A percentile compares a stretch with the other conserved stretches of the same genome.
These are phyloP conservation scores for Aspergillus calidoustus DNA, from an alignment of 2,329 filamentous ascomycete species.

Conservation along the genomic window DNA sequence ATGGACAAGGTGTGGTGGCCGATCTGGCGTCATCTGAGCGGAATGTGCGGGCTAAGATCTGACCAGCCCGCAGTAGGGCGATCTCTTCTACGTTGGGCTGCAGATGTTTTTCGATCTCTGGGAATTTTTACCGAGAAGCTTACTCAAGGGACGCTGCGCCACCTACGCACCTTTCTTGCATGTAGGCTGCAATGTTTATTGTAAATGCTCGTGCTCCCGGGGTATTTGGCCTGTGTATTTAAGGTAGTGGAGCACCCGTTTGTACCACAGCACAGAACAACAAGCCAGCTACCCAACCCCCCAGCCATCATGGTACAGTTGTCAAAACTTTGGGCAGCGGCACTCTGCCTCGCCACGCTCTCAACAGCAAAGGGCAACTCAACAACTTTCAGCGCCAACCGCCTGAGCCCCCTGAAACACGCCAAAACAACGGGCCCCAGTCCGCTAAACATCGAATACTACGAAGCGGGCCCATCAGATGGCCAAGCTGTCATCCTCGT, in stretches of 20 bases:
- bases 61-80: background rate
- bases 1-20: no score
- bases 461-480: background rate
- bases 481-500: slow-evolving; percentile 2
- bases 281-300: no score
- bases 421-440: background rate
- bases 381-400: background rate
- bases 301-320: background rate
- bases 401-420: background rate
- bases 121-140: background rate
- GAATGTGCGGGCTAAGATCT: background rate
- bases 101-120: background rate
- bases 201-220: no score
- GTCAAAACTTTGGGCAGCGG: background rate
- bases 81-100: background rate
- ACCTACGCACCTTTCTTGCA: background rate
- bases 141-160: background rate
- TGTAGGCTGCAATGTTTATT: no score
- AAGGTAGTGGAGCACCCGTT: no score
- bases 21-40: no score
- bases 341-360: background rate
- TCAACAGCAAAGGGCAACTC: background rate
- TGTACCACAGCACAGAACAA: no score
- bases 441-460: slow-evolving; percentile 2
- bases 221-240: no score